Evolutionary conservation across 2,329 filamentous ascomycete genomes (phyloP).

Genomic region (Hypoxylon sp.): DNA sequence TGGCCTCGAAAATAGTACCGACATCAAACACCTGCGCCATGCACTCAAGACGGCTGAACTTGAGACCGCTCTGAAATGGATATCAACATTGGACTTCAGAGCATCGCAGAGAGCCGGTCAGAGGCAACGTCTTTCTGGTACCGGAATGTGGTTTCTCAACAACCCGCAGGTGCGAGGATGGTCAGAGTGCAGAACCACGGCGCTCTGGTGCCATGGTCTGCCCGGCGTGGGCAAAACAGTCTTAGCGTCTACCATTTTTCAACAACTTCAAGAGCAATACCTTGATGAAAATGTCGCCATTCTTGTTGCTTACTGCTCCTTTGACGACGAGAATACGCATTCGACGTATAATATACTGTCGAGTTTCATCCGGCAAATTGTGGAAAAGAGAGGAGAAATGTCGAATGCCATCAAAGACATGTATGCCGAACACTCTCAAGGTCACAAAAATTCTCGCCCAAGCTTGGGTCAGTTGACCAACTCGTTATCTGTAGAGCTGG

Average conservation of each 20-base stretch:
- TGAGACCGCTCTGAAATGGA: conserved; percentile 14
- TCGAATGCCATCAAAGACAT: conserved; percentile 6
- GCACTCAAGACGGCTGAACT: conserved; percentile 15
- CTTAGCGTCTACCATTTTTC: conserved; percentile 6
- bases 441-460: background rate
- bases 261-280: conserved; percentile 14
- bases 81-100: conserved; percentile 8
- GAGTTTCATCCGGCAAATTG: conserved; percentile 14
- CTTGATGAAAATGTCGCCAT: conserved; percentile 1
- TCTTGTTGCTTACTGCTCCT: conserved; percentile 9
- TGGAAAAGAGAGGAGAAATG: conserved; percentile 22
- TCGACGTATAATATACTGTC: conserved; percentile 10
- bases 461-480: conserved; percentile 10
- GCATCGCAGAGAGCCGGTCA: conserved; percentile 8
- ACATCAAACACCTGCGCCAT: conserved; percentile 12
- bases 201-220: conserved; percentile 16
- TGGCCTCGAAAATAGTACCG: conserved; percentile 7
- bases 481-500: conserved; percentile 10
- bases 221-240: conserved; percentile 12
- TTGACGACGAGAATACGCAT: conserved; percentile 16
- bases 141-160: conserved; percentile 20
- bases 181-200: conserved; percentile 17
- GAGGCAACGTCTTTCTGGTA: conserved; percentile 7
- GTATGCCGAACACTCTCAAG: conserved; percentile 4
- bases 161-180: conserved; percentile 19